Evolutionary conservation across 2,329 filamentous ascomycete species (phyloP).

Genomic region (Sclerotinia borealis): DNA sequence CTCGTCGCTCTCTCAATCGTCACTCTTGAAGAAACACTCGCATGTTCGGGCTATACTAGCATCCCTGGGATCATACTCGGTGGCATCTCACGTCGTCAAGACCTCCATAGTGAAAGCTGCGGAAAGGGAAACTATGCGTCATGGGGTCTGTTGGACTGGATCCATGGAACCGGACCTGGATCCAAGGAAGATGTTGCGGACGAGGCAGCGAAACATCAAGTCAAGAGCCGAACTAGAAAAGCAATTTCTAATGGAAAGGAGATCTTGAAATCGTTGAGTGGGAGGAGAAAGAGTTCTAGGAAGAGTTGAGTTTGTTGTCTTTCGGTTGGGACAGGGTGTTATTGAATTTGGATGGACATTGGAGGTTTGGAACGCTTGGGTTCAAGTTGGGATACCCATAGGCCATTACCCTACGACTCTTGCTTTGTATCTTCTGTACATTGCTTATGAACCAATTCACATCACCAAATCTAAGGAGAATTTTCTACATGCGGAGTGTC

Average conservation of each 20-base stretch:
- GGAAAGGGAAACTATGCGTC: conserved; percentile 56
- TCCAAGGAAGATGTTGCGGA: conserved; percentile 48
- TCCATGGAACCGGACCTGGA: conserved; percentile 50
- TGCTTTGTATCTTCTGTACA: not conserved
- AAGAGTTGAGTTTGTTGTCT: conserved; percentile 12
- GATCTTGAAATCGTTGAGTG: conserved; percentile 26
- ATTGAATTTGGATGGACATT: not conserved
- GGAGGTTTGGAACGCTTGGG: not conserved
- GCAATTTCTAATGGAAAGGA: conserved; percentile 33
- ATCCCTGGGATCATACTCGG: conserved; percentile 46
- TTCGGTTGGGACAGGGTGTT: not conserved
- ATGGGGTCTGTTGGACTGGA: conserved; percentile 58
- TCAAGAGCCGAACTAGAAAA: conserved; percentile 38
- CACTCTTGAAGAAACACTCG: conserved; percentile 60
- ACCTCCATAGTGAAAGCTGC: conserved; percentile 50
- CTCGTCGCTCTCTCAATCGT: conserved; percentile 57
- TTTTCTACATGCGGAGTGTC: not conserved
- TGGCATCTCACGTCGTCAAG: conserved; percentile 45
- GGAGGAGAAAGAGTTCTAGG: conserved; percentile 23
- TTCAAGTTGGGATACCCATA: not conserved
- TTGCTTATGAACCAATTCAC: not conserved
- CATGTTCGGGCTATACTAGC: conserved; percentile 61
- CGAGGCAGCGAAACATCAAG: conserved; percentile 49
- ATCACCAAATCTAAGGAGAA: not conserved
- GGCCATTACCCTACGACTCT: not conserved